Base-by-base conservation (phyloP, 1,139 yeast species). In the Yarrowia galli region DNA sequence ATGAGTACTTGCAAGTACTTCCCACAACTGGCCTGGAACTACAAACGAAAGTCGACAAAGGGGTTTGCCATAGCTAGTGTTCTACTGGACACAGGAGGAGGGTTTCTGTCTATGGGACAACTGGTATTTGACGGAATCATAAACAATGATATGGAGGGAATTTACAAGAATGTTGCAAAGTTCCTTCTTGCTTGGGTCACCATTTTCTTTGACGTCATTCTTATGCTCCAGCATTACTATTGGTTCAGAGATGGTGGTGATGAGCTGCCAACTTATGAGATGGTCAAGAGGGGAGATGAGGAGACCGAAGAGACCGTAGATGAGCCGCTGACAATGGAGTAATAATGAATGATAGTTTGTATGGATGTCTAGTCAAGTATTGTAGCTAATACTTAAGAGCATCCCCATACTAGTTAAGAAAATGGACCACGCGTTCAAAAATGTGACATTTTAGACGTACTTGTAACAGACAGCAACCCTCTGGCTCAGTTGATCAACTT, bases 1-100 rank as follows among this genome's bases (percentile, higher is more conserved):
- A 49, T 49, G 54, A 49, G 54, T 10, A 49, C 54, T 3, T 49
- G 54, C 54, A 49, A 49, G 54, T 49, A 49, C 54, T 49, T 49
- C 18, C 54, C 54, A 12, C 54, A 49, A 12, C 28, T 51, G 25
- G 40, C 56, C 0, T 51, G 42, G 56, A 51, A 51, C 42, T 51
- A 51, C 42, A 32, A 20, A 18, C 40, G 56, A 13, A 51, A 51
- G 56, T 51, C 56, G 4, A 51, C 56, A 18, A 51, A 51, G 25
- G 56, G 56, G 8, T 51, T 51, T 51, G 42, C 56, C 15, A 51
- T 51, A 13, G 56, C 43, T 20, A 53, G 58, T 36, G 58, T 53
- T 25, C n/a, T 53, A 15, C 13, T 53, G 12, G 58, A 53, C 20
- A 53, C 58, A 13, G 58, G 43, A 36, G 58, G 58, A 36, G 58